phyloP scores from a whole-genome alignment of 768 basidiomycete species.

The Amanita fuliginea region DNA sequence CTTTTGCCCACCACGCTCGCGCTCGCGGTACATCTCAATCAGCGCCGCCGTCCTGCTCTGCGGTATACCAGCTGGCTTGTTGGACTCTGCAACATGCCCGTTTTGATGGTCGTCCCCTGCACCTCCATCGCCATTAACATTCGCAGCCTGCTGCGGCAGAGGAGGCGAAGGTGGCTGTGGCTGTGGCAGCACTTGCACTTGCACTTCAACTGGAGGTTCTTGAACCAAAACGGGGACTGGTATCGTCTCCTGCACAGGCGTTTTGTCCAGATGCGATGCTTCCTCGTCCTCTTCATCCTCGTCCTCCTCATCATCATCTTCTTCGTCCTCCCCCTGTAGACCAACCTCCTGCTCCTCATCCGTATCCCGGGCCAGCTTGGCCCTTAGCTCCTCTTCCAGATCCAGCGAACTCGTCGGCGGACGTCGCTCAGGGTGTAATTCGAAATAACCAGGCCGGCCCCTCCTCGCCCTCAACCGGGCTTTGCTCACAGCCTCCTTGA shows the following conservation, averaged over 20 bases:
- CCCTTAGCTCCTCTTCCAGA: slow-evolving; percentile 26
- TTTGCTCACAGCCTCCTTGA: slow-evolving; percentile 13
- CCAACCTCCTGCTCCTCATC: slow-evolving; percentile 9
- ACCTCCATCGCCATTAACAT: background rate
- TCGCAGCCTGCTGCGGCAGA: too few species aligned
- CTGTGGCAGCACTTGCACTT: background rate
- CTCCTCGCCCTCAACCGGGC: slow-evolving; percentile 24
- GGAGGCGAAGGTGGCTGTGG: background rate
- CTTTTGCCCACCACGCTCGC: slow-evolving; percentile 29
- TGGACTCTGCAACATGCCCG: slow-evolving; percentile 2
- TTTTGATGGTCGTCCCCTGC: background rate
- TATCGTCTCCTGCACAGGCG: background rate
- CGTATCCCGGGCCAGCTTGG: slow-evolving; percentile 23
- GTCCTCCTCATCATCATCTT: too few species aligned
- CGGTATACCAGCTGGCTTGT: slow-evolving; percentile 8
- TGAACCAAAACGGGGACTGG: background rate
- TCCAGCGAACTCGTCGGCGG: slow-evolving; percentile 16
- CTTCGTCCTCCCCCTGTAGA: background rate
- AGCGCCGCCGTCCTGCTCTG: slow-evolving; percentile 63
- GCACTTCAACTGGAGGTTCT: background rate
- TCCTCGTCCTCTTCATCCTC: background rate
- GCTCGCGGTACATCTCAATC: slow-evolving; percentile 81
- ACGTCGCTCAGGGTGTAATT: slow-evolving; percentile 65
- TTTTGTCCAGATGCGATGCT: background rate
- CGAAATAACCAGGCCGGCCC: slow-evolving; percentile 60